phyloP scores from a whole-genome alignment of 352 stramenopile genomes.

The Globisporangium apiculatum region DNA sequence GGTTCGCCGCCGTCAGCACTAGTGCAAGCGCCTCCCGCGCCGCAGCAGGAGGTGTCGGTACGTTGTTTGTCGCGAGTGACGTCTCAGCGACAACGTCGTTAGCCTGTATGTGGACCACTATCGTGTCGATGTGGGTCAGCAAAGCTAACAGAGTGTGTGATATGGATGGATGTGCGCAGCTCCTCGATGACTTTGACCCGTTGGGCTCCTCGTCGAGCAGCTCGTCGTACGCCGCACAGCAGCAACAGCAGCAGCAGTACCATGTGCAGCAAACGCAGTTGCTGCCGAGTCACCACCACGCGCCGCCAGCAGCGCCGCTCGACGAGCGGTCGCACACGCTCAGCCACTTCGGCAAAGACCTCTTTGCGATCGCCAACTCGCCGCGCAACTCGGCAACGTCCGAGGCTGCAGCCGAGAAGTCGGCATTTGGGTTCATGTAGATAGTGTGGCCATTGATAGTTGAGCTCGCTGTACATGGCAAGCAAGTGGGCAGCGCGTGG shows the following conservation, averaged over 20 bases:
- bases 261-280: conserved; percentile 27
- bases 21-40: conserved; percentile 11
- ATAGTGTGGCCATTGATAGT: conserved; percentile 10
- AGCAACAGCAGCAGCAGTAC: conserved; percentile 21
- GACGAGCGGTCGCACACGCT: conserved; percentile 62
- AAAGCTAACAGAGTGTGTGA: no score
- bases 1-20: conserved; percentile 16
- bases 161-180: conserved; percentile 8
- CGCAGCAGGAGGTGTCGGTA: conserved; percentile 54
- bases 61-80: conserved; percentile 4
- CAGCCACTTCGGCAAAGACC: conserved; percentile 77
- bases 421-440: conserved; percentile 88
- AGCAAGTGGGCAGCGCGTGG: not conserved
- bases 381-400: conserved; percentile 30
- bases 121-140: no score
- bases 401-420: conserved; percentile 34
- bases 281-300: conserved; percentile 6
- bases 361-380: conserved; percentile 84
- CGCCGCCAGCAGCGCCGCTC: conserved; percentile 23
- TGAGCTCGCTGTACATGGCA: not conserved
- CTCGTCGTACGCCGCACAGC: conserved; percentile 16
- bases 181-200: conserved; percentile 48
- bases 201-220: conserved; percentile 20
- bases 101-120: no score
- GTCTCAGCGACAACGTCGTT: not conserved